A percentile compares a stretch with the other conserved stretches of the same genome.
phyloP scores from a whole-genome alignment of 306 rosid genomes.

The Astragalus glycyphyllos region DNA sequence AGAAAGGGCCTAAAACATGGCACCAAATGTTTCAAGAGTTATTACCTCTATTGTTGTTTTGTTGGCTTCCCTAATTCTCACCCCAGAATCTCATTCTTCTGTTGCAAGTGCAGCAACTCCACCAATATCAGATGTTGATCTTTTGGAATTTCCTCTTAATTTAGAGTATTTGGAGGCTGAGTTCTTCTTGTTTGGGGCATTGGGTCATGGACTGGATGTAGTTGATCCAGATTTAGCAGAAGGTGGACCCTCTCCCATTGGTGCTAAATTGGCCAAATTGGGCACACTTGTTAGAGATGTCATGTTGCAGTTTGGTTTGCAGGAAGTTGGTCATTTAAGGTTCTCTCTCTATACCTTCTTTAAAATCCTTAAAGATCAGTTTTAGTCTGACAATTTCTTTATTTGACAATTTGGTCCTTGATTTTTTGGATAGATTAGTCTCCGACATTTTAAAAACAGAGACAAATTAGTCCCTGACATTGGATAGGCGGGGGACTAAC shows the following conservation, averaged over 20 bases:
- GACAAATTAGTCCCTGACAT: too few relatives aligned
- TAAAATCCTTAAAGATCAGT: too few relatives aligned
- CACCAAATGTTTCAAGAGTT: not conserved
- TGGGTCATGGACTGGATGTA: conserved; percentile 64
- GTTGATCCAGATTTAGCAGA: conserved; percentile 54
- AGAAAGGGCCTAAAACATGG: conserved; percentile 39
- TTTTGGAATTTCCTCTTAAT: conserved; percentile 48
- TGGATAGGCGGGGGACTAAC: too few relatives aligned
- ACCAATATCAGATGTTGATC: conserved; percentile 21
- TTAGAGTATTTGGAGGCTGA: conserved; percentile 77
- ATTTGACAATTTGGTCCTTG: too few relatives aligned
- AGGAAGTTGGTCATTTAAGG: conserved; percentile 88
- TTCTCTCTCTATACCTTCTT: not conserved
- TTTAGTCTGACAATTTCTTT: too few relatives aligned
- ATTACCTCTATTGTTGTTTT: conserved; percentile 18
- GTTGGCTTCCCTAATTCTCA: conserved; percentile 35
- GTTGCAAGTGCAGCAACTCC: conserved; percentile 12
- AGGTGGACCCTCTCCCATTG: conserved; percentile 74
- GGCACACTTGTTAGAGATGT: conserved; percentile 45
- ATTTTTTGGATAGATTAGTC: too few relatives aligned
- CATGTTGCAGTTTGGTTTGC: conserved; percentile 62
- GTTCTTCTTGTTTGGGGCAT: conserved; percentile 65
- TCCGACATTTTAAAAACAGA: too few relatives aligned
- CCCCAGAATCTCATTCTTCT: conserved; percentile 31
- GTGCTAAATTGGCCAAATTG: conserved; percentile 59